These are phyloP conservation scores for Camellia granthamiana DNA, from an alignment of 148 eudicot genomes.

Conservation along the genomic window DNA sequence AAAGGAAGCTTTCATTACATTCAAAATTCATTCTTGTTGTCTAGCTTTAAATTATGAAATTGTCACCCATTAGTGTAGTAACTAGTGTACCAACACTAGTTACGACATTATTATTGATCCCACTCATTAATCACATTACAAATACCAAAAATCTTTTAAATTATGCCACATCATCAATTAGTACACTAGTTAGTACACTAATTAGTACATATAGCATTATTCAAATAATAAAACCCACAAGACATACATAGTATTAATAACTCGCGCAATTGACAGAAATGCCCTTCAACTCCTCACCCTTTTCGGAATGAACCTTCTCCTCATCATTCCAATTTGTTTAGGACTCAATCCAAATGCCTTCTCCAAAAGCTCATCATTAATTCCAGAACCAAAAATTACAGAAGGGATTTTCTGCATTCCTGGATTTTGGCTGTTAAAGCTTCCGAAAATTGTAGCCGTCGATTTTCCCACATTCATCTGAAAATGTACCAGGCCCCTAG, in stretches of 20 bases:
- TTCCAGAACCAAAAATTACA: constrained; percentile 32
- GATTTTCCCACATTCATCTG: constrained; percentile 44
- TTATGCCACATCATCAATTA: too few species aligned
- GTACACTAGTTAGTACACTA: too few species aligned
- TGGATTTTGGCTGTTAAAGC: constrained; percentile 51
- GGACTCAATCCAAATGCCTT: constrained; percentile 34
- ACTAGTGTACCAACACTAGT: too few species aligned
- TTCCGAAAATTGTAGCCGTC: constrained; percentile 33
- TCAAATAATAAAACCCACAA: neutral
- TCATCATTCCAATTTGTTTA: constrained; percentile 21
- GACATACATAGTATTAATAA: neutral
- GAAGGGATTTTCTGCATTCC: constrained; percentile 42
- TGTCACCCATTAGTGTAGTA: too few species aligned
- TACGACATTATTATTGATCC: too few species aligned
- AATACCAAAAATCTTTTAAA: too few species aligned
- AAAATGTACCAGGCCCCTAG: constrained; percentile 54
- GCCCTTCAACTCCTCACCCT: neutral
- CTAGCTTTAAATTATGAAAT: too few species aligned
- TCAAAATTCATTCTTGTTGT: too few species aligned
- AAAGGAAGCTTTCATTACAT: too few species aligned
- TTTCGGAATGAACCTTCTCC: constrained; percentile 27
- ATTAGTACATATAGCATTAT: too few species aligned
- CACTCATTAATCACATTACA: too few species aligned
- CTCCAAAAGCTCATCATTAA: constrained; percentile 27
- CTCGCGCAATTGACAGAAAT: neutral